Percentiles rank a stretch among this genome's conserved stretches.
These are phyloP conservation scores for Rhodamnia rubescens DNA, from an alignment of 345 rosid genomes.

Conservation along the genomic window DNA sequence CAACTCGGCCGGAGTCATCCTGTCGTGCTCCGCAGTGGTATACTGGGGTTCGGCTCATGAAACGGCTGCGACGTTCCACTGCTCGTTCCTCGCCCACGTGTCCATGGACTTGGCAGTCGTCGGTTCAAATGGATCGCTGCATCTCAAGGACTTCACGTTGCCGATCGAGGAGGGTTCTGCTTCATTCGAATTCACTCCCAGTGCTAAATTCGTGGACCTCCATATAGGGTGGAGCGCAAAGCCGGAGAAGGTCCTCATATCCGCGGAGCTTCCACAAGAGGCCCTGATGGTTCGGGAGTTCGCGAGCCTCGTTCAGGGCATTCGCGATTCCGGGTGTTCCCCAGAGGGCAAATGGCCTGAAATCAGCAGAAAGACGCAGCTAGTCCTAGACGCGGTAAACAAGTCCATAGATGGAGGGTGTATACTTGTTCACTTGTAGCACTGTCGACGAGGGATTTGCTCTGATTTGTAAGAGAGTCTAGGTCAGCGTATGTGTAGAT, in stretches of 20 bases:
- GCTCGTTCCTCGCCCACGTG: slow-evolving; percentile 45
- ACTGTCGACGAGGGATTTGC: not conserved
- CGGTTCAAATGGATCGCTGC: slow-evolving; percentile 38
- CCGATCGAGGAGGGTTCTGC: slow-evolving; percentile 48
- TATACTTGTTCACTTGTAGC: slow-evolving; percentile 27
- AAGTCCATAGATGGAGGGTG: slow-evolving; percentile 51
- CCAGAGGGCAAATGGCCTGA: slow-evolving; percentile 44
- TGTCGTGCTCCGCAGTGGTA: slow-evolving; percentile 52
- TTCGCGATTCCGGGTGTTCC: slow-evolving; percentile 3
- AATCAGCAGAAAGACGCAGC: slow-evolving; percentile 54
- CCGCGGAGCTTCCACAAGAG: slow-evolving; percentile 43
- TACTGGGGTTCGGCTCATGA: slow-evolving; percentile 18
- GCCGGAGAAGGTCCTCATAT: slow-evolving; percentile 32
- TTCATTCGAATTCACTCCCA: slow-evolving; percentile 27
- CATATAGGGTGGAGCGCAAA: slow-evolving; percentile 55
- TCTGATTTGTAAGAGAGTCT: not conserved
- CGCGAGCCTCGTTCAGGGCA: slow-evolving; percentile 23
- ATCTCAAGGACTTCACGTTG: slow-evolving; percentile 39
- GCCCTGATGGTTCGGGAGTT: slow-evolving; percentile 48
- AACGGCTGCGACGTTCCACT: slow-evolving; percentile 35
- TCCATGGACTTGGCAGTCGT: slow-evolving; percentile 37
- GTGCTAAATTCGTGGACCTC: slow-evolving; percentile 38
- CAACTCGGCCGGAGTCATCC: slow-evolving; percentile 42
- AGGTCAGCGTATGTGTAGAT: not conserved
- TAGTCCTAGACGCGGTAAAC: slow-evolving; percentile 47